A percentile compares a stretch with the other conserved stretches of the same genome.
Evolutionary conservation across 1,139 yeast species (phyloP).

Genomic region (Saccharomyces hybrid): DNA sequence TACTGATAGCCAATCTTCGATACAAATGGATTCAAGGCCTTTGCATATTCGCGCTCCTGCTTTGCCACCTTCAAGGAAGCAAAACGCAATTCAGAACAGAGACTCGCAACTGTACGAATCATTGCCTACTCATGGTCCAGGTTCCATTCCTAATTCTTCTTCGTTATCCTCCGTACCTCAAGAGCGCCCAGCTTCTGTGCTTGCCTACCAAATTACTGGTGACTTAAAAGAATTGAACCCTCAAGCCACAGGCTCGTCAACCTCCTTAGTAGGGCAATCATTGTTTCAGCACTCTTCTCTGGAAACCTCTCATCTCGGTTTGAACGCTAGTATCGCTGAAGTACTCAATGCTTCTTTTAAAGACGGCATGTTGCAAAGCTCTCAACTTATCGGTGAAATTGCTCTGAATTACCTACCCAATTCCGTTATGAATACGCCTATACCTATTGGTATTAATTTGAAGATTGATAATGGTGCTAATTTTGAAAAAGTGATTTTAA

Average conservation of each 20-base stretch:
- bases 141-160: neutral
- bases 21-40: constrained; percentile 7
- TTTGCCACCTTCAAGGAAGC: constrained; percentile 54
- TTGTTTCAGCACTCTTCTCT: constrained; percentile 44
- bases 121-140: neutral
- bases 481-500: constrained; percentile 35
- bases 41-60: constrained; percentile 23
- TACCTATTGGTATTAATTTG: constrained; percentile 34
- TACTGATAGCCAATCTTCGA: neutral
- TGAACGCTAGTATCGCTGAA: constrained; percentile 75
- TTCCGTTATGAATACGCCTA: constrained; percentile 19
- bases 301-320: constrained; percentile 45
- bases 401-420: constrained; percentile 57
- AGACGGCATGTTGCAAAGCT: constrained; percentile 52
- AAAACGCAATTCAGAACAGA: constrained; percentile 28
- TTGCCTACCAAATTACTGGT: constrained; percentile 24
- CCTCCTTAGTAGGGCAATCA: constrained; percentile 22
- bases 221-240: constrained; percentile 31
- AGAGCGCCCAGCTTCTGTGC: constrained; percentile 4
- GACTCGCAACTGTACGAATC: neutral
- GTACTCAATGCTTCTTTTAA: constrained; percentile 66
- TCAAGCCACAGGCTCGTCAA: constrained; percentile 35
- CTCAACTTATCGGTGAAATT: constrained; percentile 70
- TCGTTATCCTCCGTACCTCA: neutral
- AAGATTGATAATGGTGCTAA: constrained; percentile 27